A percentile compares a stretch with the other conserved stretches of the same genome.
phyloP scores from a whole-genome alignment of 2,329 filamentous ascomycete genomes.

The Curvularia sp. region DNA sequence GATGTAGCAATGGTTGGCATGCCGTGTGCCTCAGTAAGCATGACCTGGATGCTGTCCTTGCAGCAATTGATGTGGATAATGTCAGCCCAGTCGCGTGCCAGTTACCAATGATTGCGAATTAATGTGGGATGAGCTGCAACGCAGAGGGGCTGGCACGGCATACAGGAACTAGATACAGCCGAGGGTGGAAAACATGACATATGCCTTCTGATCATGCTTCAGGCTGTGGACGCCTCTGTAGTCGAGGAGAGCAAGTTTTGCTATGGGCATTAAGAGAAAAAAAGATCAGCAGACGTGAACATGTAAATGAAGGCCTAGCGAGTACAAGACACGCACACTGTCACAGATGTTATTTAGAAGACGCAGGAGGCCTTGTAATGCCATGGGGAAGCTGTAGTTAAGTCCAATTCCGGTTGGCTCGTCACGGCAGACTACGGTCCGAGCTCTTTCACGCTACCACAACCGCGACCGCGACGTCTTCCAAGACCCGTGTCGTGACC shows the following conservation, averaged over 20 bases:
- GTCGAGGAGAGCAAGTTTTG: constrained; percentile 22
- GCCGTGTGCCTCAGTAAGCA: neutral
- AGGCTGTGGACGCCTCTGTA: constrained; percentile 28
- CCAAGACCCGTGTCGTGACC: constrained; percentile 8
- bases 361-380: constrained; percentile 1
- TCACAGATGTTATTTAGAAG: neutral
- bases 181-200: constrained; percentile 38
- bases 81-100: constrained; percentile 29
- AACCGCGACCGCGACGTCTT: constrained; percentile 9
- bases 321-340: constrained; percentile 10
- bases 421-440: constrained; percentile 23
- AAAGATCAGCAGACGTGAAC: constrained; percentile 4
- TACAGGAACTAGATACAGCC: constrained; percentile 37
- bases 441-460: constrained; percentile 31
- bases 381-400: constrained; percentile 24
- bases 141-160: constrained; percentile 47
- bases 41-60: constrained; percentile 16
- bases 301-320: constrained; percentile 3
- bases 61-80: constrained; percentile 22
- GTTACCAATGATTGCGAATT: constrained; percentile 35
- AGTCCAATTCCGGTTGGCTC: constrained; percentile 26
- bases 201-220: constrained; percentile 36
- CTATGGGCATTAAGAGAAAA: neutral
- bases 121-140: constrained; percentile 36
- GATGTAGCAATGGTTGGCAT: neutral